These are phyloP conservation scores for Piper longum DNA, from an alignment of 164 flowering plant genomes.

Conservation along the genomic window DNA sequence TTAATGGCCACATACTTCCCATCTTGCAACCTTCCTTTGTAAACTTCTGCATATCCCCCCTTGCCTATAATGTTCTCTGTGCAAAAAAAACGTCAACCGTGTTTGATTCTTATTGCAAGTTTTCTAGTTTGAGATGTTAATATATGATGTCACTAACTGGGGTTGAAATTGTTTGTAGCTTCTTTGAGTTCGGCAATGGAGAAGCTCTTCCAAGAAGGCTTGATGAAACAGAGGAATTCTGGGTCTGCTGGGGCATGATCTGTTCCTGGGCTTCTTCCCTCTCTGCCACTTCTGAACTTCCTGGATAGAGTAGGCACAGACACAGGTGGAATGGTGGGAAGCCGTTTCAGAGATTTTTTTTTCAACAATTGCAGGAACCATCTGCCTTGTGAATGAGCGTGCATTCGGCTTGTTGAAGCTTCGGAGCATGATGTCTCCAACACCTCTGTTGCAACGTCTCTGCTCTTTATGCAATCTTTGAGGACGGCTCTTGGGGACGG, in stretches of 20 bases:
- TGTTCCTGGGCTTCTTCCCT: conserved; percentile 8
- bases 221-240: conserved; percentile 27
- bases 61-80: conserved; percentile 74
- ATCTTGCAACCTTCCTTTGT: conserved; percentile 55
- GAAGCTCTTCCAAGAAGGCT: conserved; percentile 54
- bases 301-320: conserved; percentile 29
- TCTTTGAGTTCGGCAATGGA: conserved; percentile 44
- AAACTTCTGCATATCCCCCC: conserved; percentile 93
- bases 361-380: conserved; percentile 36
- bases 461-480: conserved; percentile 31
- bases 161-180: conserved; percentile 65
- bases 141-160: conserved; percentile 26
- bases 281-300: conserved; percentile 28
- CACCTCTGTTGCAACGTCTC: conserved; percentile 16
- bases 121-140: neutral
- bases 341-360: conserved; percentile 27
- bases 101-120: neutral
- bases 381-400: conserved; percentile 27
- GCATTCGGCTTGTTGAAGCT: conserved; percentile 1
- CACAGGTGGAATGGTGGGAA: conserved; percentile 30
- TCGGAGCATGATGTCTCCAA: conserved; percentile 43
- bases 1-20: conserved; percentile 70
- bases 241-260: conserved; percentile 17
- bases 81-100: no score
- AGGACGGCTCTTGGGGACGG: conserved; percentile 44